Evolutionary conservation across 306 rosid species (phyloP).

Genomic region (Carpinus viminea): DNA sequence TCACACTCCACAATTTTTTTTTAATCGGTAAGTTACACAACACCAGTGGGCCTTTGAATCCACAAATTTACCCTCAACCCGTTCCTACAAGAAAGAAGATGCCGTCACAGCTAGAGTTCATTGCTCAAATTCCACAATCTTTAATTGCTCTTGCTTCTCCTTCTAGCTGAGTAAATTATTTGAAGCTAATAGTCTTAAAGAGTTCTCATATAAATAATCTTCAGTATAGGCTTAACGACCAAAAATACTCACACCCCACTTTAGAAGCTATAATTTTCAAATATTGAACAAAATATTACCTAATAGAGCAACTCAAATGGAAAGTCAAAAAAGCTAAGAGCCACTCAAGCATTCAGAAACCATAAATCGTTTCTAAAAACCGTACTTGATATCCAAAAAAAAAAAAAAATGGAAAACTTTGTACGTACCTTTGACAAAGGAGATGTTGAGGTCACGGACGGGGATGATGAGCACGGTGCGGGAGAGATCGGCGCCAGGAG

Average conservation of each 20-base stretch:
- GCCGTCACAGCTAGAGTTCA: no score
- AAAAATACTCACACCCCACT: constrained; percentile 2
- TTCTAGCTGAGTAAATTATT: no score
- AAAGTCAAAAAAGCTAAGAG: constrained; percentile 1
- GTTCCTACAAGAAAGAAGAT: no score
- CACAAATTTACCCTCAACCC: no score
- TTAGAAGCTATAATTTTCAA: background rate
- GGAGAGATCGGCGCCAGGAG: constrained; percentile 88
- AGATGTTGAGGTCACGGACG: constrained; percentile 75
- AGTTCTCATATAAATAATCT: no score
- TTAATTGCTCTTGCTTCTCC: no score
- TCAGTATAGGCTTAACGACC: background rate
- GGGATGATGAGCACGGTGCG: constrained; percentile 89
- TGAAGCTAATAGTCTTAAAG: no score
- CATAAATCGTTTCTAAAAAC: background rate
- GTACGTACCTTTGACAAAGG: constrained; percentile 69
- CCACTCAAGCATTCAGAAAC: background rate
- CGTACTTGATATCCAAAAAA: background rate
- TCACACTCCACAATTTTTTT: no score
- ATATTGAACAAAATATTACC: background rate
- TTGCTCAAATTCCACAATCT: no score
- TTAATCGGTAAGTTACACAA: no score
- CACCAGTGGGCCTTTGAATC: no score
- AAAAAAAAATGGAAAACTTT: background rate
- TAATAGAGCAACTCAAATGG: background rate